Percentiles rank a stretch among this genome's conserved stretches.
Conservation (phyloP, 2,329 filamentous ascomycete genomes). For the Cladophialophora yegresii region DNA sequence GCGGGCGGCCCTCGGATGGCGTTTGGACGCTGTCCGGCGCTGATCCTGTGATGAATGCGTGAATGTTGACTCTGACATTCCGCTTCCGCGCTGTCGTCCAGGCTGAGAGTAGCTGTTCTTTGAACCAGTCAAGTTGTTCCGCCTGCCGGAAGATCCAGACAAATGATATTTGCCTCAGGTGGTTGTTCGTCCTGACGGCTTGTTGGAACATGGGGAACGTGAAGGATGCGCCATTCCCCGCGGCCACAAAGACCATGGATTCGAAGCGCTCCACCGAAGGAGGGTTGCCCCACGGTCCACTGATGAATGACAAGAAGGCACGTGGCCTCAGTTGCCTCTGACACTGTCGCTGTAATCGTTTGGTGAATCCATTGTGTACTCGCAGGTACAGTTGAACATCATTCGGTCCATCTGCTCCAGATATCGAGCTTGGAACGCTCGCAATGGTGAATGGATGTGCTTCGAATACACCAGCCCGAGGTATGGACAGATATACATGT, state of each 20-base stretch:
- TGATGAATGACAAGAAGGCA: slow-evolving; percentile 24
- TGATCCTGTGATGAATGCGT: slow-evolving; percentile 17
- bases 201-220: slow-evolving; percentile 48
- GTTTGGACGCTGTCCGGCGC: background rate
- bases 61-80: slow-evolving; percentile 46
- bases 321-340: slow-evolving; percentile 5
- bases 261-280: slow-evolving; percentile 30
- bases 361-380: slow-evolving; percentile 32
- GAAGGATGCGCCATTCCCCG: slow-evolving; percentile 57
- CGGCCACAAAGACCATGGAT: slow-evolving; percentile 30
- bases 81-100: slow-evolving; percentile 45
- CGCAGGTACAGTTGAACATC: slow-evolving; percentile 29
- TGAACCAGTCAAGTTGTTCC: slow-evolving; percentile 30
- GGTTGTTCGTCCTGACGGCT: slow-evolving; percentile 17
- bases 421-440: slow-evolving; percentile 36
- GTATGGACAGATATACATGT: slow-evolving; percentile 54
- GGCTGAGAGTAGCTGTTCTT: slow-evolving; percentile 22
- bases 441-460: slow-evolving; percentile 67
- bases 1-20: slow-evolving; percentile 7
- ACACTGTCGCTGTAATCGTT: slow-evolving; percentile 25
- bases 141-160: slow-evolving; percentile 30
- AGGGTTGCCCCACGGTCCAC: slow-evolving; percentile 29
- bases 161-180: slow-evolving; percentile 27
- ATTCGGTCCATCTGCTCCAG: slow-evolving; percentile 11
- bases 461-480: slow-evolving; percentile 42